Base-by-base conservation (phyloP, 192 early-diverging fungal genomes). In the Spizellomyces sp. region DNA sequence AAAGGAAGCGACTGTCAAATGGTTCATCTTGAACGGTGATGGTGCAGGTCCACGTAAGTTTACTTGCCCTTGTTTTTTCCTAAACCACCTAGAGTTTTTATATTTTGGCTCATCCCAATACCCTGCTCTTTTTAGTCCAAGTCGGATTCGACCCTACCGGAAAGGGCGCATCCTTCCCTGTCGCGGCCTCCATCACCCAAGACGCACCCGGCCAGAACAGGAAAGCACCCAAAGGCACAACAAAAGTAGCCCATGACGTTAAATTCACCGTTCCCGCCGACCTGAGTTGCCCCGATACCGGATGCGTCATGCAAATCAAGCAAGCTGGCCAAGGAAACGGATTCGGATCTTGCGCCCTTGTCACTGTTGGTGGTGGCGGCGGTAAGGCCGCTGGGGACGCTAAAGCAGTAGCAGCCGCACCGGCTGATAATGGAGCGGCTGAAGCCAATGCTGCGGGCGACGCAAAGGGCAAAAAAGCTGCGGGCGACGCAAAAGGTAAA, bases 21-120 rank as follows among this genome's bases (percentile, higher is more conserved):
- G 69, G 69, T 70, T 70, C 69, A 70, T 70, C 60, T 60, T 41
- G 19, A 62, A 60, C 59, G 69, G 69, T 22, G 69, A 70, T 43
- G 69, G 69, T 48, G 69, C 58, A n/a, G 69, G 69, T 27, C 69
- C 69, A 9, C 42, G 50, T 54, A 54, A 1, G 50, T 54, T 2
- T 54, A n/a, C 50, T n/a, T 54, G 0, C 12, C n/a, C n/a, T 52
- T 19, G 0, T 54, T 54, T 54, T 0, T 19, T 54, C 4, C 17
- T 54, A 19, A 54, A 2, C 12, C 50, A 54, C 50, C 17, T 19
- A 19, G 14, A 2, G 50, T n/a, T 19, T 54, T 54, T 19, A 54
- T 54, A n/a, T 54, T 54, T 54, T n/a, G 0, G 27, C 27, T 36
- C 27, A 36, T 36, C 27, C 3, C 27, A 36, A 36, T 36, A 36